These are phyloP conservation scores for Tilletia horrida DNA, from an alignment of 1,284 basidiomycete genomes.

Conservation along the genomic window DNA sequence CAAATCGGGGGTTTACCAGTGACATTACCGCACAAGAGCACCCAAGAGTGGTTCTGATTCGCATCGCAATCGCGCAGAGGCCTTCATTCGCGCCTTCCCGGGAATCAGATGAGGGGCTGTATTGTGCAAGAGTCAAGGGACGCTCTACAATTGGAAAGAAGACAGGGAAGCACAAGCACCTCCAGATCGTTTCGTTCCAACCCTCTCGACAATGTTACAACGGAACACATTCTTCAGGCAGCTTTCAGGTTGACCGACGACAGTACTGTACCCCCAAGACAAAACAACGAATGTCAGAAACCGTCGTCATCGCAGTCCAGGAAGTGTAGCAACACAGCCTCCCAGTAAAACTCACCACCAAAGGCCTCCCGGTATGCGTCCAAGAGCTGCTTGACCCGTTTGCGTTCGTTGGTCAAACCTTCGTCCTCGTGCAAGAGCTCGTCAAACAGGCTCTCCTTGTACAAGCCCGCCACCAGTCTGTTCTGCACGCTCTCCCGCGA, in stretches of 20 bases:
- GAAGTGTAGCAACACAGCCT: conserved; percentile 13
- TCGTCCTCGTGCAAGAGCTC: conserved; percentile 95
- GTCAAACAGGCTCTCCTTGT: conserved; percentile 75
- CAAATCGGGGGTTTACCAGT: too few relatives aligned
- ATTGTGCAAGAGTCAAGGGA: too few relatives aligned
- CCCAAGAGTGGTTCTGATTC: too few relatives aligned
- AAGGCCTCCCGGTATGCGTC: conserved; percentile 98
- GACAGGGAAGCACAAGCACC: too few relatives aligned
- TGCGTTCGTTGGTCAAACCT: conserved; percentile 83
- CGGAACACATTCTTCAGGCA: not conserved
- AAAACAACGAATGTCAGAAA: conserved; percentile 1
- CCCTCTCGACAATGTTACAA: too few relatives aligned
- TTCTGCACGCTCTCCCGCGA: conserved; percentile 96
- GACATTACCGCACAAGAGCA: too few relatives aligned
- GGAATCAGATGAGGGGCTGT: too few relatives aligned
- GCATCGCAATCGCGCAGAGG: too few relatives aligned
- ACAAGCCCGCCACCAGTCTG: conserved; percentile 82
- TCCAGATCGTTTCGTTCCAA: too few relatives aligned
- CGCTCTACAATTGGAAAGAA: too few relatives aligned
- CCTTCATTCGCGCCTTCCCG: too few relatives aligned
- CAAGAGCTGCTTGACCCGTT: conserved; percentile 86
- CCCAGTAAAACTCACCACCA: conserved; percentile 37
- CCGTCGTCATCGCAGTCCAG: not conserved
- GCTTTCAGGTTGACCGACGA: conserved; percentile 46
- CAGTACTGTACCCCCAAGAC: conserved; percentile 26